Evolutionary conservation across 371 early-diverging fungal species (phyloP).

Genomic region (Entomophthora muscae): DNA sequence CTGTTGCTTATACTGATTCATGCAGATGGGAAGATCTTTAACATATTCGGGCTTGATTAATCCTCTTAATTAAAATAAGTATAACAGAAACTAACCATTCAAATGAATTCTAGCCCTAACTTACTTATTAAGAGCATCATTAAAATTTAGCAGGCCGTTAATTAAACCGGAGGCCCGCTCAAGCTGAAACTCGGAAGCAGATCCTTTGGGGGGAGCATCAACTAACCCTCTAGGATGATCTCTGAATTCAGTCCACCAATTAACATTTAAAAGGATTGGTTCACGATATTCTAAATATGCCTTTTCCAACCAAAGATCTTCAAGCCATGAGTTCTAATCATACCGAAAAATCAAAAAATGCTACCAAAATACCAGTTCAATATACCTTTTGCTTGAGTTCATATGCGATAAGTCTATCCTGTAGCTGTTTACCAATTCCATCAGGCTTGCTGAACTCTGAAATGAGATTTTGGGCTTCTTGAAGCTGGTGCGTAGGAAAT

Average conservation of each 20-base stretch:
- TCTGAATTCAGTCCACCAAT: slow-evolving; percentile 65
- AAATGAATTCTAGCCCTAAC: neutral
- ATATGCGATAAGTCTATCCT: slow-evolving; percentile 37
- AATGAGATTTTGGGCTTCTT: slow-evolving; percentile 16
- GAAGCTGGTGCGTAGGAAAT: slow-evolving; percentile 17
- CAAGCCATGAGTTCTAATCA: slow-evolving; percentile 55
- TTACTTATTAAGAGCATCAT: slow-evolving; percentile 49
- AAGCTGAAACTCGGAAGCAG: slow-evolving; percentile 49
- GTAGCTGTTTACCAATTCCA: slow-evolving; percentile 25
- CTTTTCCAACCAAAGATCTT: slow-evolving; percentile 65
- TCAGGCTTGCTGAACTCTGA: slow-evolving; percentile 24
- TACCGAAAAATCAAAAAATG: neutral
- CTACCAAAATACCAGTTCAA: neutral
- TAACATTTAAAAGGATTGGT: slow-evolving; percentile 65
- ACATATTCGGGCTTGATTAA: neutral
- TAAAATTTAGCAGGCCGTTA: slow-evolving; percentile 44
- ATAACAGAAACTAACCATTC: neutral
- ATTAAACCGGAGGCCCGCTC: slow-evolving; percentile 56
- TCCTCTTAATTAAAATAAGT: neutral
- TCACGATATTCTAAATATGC: slow-evolving; percentile 83
- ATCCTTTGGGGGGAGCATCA: slow-evolving; percentile 23
- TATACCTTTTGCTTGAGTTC: slow-evolving; percentile 18
- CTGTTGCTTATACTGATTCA: slow-evolving; percentile 74
- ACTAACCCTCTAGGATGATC: slow-evolving; percentile 34
- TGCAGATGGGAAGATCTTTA: slow-evolving; percentile 51